Base-by-base conservation (phyloP, 2,329 filamentous ascomycete genomes). In the Trichoderma endophyticum region DNA sequence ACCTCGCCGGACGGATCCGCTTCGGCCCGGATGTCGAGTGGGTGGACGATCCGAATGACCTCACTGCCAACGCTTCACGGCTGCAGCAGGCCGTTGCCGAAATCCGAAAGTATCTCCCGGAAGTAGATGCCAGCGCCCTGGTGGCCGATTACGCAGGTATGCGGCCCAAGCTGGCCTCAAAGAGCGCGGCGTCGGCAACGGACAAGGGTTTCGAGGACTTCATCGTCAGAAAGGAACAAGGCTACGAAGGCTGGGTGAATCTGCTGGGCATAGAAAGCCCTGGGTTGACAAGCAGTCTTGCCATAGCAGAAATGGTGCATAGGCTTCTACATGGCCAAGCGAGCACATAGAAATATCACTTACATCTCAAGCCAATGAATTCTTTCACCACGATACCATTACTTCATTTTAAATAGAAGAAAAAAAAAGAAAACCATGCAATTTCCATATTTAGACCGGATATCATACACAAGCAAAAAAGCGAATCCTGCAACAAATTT, bases 1-100 rank as follows among this genome's bases (percentile, higher is more conserved):
- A 99, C 80, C 87, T 98, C 82, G 88, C 85, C 0, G 95, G 95
- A 0, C 89, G 93, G 1, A 87, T 98, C 57, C 91, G 94, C 48
- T 99, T 99, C 81, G 96, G 96, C 0, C 96, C 96, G 0, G 96
- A 99, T 79, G 92, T 98, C 15, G 94, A 98, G 80, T 98, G 96
- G 96, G 91, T 97, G 0, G 88, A 91, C 63, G 83, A 86, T 1
- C 89, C 94, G 0, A 82, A 83, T 9, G 90, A 97, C 77, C 85
- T 97, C n/a, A 84, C 85, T 2, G 91, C 92, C 18, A 93, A 89
- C 75, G 82, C 85, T 1, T 84, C 84, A 26, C 86, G 92, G 14
- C 83, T 97, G 70, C 80, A 83, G 2, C 85, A 88, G 51, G 95
- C 95, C 0, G 81, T 97, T 0, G 84, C 84, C 12, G 93, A 93